Percentiles rank a stretch among this genome's conserved stretches.
Conservation (phyloP, 805 yeast genomes). For the Kodamaea sagamina region DNA sequence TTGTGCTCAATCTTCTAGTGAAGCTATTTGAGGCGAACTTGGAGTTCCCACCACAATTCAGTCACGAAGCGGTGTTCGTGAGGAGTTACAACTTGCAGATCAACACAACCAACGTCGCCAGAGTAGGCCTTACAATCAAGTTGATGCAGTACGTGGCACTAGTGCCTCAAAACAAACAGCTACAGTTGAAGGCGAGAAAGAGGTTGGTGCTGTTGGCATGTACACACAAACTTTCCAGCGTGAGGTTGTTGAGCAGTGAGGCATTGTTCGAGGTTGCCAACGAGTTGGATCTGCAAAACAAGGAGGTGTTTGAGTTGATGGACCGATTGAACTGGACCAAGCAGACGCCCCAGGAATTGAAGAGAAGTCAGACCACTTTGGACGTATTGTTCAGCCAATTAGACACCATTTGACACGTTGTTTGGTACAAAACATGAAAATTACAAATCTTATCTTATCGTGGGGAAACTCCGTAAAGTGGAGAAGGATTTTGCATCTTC, state of each 20-base stretch:
- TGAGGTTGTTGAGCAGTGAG: constrained; percentile 43
- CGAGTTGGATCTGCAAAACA: constrained; percentile 20
- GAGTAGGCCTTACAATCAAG: constrained; percentile 43
- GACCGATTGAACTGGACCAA: constrained; percentile 20
- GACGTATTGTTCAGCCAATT: not conserved
- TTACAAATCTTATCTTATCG: no score
- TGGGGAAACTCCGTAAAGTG: no score
- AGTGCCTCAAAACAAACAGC: not conserved
- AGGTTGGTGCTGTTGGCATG: constrained; percentile 28
- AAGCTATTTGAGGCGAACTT: constrained; percentile 43
- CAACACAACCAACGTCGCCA: constrained; percentile 41
- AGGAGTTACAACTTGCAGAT: constrained; percentile 59
- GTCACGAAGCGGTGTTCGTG: constrained; percentile 41
- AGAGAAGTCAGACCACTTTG: not conserved
- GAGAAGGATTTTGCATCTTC: no score
- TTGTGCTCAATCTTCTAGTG: constrained; percentile 32
- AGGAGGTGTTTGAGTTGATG: constrained; percentile 6
- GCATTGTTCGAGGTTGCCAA: constrained; percentile 40
- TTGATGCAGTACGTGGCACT: constrained; percentile 44
- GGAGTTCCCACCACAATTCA: constrained; percentile 29
- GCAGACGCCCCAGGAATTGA: not conserved
- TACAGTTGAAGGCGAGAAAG: constrained; percentile 16
- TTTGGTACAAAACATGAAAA: no score
- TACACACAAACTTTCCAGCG: constrained; percentile 31
- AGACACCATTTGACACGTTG: no score